phyloP scores from a whole-genome alignment of 192 early-diverging fungal species.

The Powellomyces hirtus region DNA sequence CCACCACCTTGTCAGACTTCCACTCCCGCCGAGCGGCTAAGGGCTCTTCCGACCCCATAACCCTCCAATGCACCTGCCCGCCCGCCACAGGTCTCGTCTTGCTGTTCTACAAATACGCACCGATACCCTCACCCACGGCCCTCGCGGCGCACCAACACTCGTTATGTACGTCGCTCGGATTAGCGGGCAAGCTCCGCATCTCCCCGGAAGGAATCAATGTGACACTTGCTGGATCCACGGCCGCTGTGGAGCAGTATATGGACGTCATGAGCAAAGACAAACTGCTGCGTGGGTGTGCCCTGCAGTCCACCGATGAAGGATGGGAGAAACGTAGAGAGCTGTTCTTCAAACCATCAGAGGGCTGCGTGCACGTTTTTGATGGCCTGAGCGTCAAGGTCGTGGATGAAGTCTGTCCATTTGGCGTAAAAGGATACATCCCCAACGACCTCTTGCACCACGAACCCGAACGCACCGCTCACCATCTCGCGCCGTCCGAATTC shows the following conservation, averaged over 20 bases:
- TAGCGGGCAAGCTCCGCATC: slow-evolving; percentile 39
- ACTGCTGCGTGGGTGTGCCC: slow-evolving; percentile 11
- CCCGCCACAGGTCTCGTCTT: slow-evolving; percentile 20
- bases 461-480: background rate
- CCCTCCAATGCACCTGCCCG: slow-evolving; percentile 19
- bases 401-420: slow-evolving; percentile 66
- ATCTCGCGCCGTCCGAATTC: slow-evolving; percentile 51
- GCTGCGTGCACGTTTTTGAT: slow-evolving; percentile 63
- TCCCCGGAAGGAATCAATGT: slow-evolving; percentile 65
- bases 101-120: slow-evolving; percentile 28
- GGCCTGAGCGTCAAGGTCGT: slow-evolving; percentile 57
- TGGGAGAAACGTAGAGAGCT: slow-evolving; percentile 14
- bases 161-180: slow-evolving; percentile 1
- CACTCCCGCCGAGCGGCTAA: slow-evolving; percentile 24
- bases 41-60: slow-evolving; percentile 28
- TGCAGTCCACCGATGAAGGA: background rate
- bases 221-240: slow-evolving; percentile 54
- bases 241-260: slow-evolving; percentile 45
- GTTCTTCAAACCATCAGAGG: slow-evolving; percentile 67
- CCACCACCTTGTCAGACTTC: background rate
- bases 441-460: background rate
- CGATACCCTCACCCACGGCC: background rate
- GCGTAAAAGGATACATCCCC: slow-evolving; percentile 27
- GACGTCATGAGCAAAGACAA: slow-evolving; percentile 34
- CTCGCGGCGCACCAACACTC: slow-evolving; percentile 3